phyloP scores from a whole-genome alignment of 495 filamentous ascomycete species.

The Chaetomium cochliodes region DNA sequence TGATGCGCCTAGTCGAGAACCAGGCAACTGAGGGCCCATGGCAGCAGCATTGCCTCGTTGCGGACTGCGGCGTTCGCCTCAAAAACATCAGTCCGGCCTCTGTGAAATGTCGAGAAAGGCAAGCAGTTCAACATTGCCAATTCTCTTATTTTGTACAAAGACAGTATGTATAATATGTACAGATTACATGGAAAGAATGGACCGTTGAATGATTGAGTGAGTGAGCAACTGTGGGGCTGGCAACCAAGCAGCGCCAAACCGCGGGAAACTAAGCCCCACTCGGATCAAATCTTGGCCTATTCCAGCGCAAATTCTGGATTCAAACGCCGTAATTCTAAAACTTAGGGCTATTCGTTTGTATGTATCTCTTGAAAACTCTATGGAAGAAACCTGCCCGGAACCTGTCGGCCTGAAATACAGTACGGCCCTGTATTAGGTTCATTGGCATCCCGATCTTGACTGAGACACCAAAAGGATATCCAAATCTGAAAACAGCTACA shows the following conservation, averaged over 20 bases:
- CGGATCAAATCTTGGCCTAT: background rate
- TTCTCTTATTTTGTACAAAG: no score
- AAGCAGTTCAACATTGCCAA: background rate
- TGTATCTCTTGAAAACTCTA: no score
- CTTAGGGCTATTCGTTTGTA: background rate
- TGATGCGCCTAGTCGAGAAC: background rate
- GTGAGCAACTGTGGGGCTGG: background rate
- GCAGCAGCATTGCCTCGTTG: slow-evolving; percentile 10
- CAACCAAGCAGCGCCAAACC: background rate
- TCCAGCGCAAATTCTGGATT: background rate
- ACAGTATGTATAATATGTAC: no score
- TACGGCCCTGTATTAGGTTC: no score
- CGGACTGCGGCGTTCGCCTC: slow-evolving; percentile 18
- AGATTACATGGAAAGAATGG: no score
- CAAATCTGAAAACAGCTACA: no score
- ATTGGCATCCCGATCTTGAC: no score
- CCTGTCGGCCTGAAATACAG: no score
- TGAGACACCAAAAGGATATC: no score
- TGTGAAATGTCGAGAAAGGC: background rate
- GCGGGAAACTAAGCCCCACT: background rate
- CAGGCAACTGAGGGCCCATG: background rate
- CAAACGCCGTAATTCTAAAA: background rate
- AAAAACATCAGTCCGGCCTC: slow-evolving; percentile 16
- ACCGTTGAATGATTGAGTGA: background rate
- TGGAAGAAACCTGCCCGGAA: no score